A percentile compares a stretch with the other conserved stretches of the same genome.
These are phyloP conservation scores for Myxozyma geophila DNA, from an alignment of 805 yeast species.

Conservation along the genomic window DNA sequence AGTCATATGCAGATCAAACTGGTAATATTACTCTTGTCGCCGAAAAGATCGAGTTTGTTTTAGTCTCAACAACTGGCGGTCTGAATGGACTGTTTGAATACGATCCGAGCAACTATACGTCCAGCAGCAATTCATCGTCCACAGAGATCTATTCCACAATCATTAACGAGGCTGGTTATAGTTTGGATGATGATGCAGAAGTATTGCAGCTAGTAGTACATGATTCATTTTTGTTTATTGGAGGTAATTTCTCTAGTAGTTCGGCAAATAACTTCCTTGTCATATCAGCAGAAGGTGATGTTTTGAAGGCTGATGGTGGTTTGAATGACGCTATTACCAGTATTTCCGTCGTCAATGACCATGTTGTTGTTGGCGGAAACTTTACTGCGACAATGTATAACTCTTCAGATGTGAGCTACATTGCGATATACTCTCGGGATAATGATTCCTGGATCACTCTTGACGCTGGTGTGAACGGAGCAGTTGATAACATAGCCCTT, in stretches of 20 bases:
- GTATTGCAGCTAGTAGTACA: constrained; percentile 46
- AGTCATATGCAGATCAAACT: constrained; percentile 44
- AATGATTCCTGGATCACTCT: constrained; percentile 18
- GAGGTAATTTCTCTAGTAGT: constrained; percentile 55
- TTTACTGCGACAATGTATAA: constrained; percentile 49
- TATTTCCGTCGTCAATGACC: constrained; percentile 43
- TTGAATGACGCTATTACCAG: constrained; percentile 49
- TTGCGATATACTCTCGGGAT: constrained; percentile 29
- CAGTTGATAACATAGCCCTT: constrained; percentile 21
- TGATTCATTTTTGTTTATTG: constrained; percentile 50
- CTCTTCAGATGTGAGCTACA: constrained; percentile 18
- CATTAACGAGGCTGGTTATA: constrained; percentile 47
- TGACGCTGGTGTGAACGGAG: constrained; percentile 37
- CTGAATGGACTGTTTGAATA: constrained; percentile 86
- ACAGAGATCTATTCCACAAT: constrained; percentile 55
- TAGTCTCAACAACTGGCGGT: constrained; percentile 43
- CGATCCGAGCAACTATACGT: constrained; percentile 67
- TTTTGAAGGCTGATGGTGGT: constrained; percentile 46
- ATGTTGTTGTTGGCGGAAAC: constrained; percentile 54
- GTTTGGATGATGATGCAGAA: constrained; percentile 49
- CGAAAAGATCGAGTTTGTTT: constrained; percentile 25
- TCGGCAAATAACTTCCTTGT: constrained; percentile 49
- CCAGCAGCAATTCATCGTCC: constrained; percentile 42
- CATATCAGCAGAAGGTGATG: constrained; percentile 36
- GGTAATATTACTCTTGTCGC: constrained; percentile 37